phyloP scores from a whole-genome alignment of 306 rosid genomes.

The Coriaria nepalensis region DNA sequence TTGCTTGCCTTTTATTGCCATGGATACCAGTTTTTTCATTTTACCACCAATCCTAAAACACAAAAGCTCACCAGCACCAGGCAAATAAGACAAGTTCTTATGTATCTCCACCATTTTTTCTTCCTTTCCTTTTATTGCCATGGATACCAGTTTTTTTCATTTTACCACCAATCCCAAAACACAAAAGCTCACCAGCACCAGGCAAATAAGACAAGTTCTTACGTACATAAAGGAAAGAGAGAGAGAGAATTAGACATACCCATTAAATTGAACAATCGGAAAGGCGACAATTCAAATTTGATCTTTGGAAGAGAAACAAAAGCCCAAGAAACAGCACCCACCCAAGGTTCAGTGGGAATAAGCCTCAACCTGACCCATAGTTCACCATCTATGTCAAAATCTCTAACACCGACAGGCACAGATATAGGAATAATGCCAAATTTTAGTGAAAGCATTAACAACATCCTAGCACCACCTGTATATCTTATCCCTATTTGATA shows the following conservation, averaged over 20 bases:
- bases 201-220: too few relatives aligned
- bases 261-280: conserved; percentile 94
- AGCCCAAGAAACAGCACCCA: conserved; percentile 96
- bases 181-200: too few relatives aligned
- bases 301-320: conserved; percentile 97
- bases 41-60: too few relatives aligned
- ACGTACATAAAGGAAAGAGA: background rate
- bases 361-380: conserved; percentile 90
- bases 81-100: too few relatives aligned
- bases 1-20: too few relatives aligned
- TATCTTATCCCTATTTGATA: conserved; percentile 96
- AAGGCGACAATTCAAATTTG: conserved; percentile 88
- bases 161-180: too few relatives aligned
- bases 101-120: too few relatives aligned
- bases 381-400: conserved; percentile 97
- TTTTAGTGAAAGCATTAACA: conserved; percentile 81
- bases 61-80: too few relatives aligned
- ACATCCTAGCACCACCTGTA: conserved; percentile 94
- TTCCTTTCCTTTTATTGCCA: too few relatives aligned
- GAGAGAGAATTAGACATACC: conserved; percentile 34
- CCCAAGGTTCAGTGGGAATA: conserved; percentile 90
- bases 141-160: too few relatives aligned
- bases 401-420: conserved; percentile 88
- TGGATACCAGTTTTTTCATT: too few relatives aligned
- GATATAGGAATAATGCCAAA: conserved; percentile 78